These are phyloP conservation scores for Aurantiochytrium sp. DNA, from an alignment of 108 stramenopile species.

Conservation along the genomic window DNA sequence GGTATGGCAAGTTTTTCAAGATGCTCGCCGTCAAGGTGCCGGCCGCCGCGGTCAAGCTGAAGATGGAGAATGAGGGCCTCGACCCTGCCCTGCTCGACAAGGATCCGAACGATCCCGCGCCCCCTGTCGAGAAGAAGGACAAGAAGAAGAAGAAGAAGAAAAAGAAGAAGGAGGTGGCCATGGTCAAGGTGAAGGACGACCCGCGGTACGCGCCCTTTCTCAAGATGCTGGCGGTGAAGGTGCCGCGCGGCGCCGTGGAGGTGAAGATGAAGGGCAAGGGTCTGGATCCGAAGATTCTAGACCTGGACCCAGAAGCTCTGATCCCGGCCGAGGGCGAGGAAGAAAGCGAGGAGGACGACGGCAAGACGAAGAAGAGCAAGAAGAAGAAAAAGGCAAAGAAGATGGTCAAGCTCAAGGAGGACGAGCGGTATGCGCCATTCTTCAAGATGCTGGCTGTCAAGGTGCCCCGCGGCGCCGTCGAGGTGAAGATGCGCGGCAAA, in stretches of 20 bases:
- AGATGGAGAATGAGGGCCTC: background rate
- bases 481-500: background rate
- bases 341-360: background rate
- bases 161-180: background rate
- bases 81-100: background rate
- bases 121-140: background rate
- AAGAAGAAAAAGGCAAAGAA: background rate
- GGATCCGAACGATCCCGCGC: background rate
- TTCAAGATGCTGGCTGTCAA: conserved; percentile 22
- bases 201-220: background rate
- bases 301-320: background rate
- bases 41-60: background rate
- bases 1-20: background rate
- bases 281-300: background rate
- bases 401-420: conserved; percentile 24
- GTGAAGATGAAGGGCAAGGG: conserved; percentile 15
- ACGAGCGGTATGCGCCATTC: background rate
- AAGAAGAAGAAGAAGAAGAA: background rate
- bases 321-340: background rate
- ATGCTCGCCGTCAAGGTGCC: conserved; percentile 22
- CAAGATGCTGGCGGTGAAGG: background rate
- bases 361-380: background rate
- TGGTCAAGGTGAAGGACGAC: conserved; percentile 11
- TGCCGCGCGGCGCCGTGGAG: background rate
- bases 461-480: conserved; percentile 1